These are phyloP conservation scores for Alternaria incomplexa DNA, from an alignment of 2,329 filamentous ascomycete genomes.

Conservation along the genomic window DNA sequence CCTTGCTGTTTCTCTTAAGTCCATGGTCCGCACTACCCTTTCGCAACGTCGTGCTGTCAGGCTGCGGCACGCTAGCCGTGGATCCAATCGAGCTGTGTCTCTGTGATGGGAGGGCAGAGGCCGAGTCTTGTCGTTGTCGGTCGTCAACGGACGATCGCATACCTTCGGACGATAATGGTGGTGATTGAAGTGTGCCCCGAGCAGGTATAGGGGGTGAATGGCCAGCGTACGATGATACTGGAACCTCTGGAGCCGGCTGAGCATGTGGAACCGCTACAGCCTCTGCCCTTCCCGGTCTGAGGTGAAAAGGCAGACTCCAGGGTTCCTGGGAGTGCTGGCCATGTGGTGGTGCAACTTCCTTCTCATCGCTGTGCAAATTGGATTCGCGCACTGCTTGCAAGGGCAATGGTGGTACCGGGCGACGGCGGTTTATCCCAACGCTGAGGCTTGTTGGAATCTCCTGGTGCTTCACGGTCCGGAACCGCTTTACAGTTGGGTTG, in stretches of 20 bases:
- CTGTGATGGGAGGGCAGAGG: background rate
- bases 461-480: slow-evolving; percentile 19
- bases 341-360: background rate
- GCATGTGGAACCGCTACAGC: background rate
- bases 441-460: slow-evolving; percentile 4
- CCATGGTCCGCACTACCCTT: slow-evolving; percentile 8
- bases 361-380: background rate
- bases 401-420: slow-evolving; percentile 1
- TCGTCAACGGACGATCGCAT: background rate
- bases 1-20: slow-evolving; percentile 13
- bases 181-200: background rate
- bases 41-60: slow-evolving; percentile 2
- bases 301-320: slow-evolving; percentile 8
- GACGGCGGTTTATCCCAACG: background rate
- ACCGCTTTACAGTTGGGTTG: slow-evolving; percentile 27
- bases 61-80: background rate
- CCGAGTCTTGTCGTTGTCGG: slow-evolving; percentile 5
- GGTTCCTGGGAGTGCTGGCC: slow-evolving; percentile 3
- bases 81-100: background rate
- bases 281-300: background rate
- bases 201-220: background rate
- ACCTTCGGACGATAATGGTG: background rate
- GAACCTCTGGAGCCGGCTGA: background rate
- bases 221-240: background rate
- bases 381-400: background rate